Conservation (phyloP, 2,329 filamentous ascomycete genomes). For the Paracorniculantispora psalliotae region DNA sequence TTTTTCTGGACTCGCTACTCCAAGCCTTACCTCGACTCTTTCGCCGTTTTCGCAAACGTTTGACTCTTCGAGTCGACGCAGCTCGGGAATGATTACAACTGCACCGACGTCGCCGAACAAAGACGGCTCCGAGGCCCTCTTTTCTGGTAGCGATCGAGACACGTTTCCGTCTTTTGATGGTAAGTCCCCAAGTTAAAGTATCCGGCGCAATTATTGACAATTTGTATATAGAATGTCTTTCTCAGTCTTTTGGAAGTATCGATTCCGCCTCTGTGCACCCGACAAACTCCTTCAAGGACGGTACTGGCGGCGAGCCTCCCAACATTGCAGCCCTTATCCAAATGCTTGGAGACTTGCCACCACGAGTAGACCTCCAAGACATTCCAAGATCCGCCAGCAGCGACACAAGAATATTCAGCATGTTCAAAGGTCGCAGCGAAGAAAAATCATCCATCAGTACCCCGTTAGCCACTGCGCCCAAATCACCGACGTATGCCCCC, state of each 20-base stretch:
- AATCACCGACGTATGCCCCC: constrained; percentile 27
- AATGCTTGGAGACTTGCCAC: constrained; percentile 2
- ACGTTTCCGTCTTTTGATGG: constrained; percentile 7
- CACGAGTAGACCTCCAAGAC: background rate
- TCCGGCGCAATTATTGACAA: background rate
- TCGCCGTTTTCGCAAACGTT: constrained; percentile 24
- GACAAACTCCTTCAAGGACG: background rate
- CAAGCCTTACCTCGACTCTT: constrained; percentile 22
- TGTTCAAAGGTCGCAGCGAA: background rate
- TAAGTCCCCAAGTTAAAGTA: background rate
- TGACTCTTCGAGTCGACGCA: constrained; percentile 21
- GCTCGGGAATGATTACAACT: constrained; percentile 18
- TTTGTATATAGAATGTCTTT: background rate
- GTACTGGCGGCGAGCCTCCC: background rate
- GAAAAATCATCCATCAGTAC: constrained; percentile 15
- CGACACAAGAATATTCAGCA: background rate
- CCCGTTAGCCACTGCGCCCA: constrained; percentile 25
- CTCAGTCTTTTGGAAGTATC: constrained; percentile 9
- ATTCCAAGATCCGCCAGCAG: background rate
- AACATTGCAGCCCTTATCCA: constrained; percentile 7
- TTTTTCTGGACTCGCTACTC: constrained; percentile 23
- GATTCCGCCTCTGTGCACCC: background rate
- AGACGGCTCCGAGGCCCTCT: background rate
- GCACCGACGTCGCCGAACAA: constrained; percentile 12
- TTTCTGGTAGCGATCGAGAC: background rate